Base-by-base conservation (phyloP, 768 basidiomycete genomes). In the Auriscalpium vulgare region DNA sequence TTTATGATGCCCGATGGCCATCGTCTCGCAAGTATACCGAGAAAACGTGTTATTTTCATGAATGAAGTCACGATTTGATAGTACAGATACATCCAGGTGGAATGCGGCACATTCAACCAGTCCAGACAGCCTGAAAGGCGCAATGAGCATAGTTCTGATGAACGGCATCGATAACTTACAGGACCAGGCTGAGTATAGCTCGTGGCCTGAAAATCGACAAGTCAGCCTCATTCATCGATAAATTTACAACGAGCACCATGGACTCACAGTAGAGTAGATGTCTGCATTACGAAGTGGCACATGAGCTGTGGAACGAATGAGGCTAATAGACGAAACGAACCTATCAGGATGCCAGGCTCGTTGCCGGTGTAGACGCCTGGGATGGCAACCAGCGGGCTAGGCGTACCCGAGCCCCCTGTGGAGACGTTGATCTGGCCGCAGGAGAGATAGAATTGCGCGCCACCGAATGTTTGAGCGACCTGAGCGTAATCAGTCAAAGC, bases 351-450 rank as follows among this genome's bases (percentile, higher is more conserved):
- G 45, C 67, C 66, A 56, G 67, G 67, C 57, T 68, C 48, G 43
- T 58, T 29, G 21, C 68, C 69, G 13, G 67, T 68, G 61, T 72
- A 72, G 17, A 68, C 70, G 38, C 69, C 71, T 11, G 71, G 70
- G 48, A 69, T 67, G 16, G 66, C 58, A 48, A 70, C 68, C 49
- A 69, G 58, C 10, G 71, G 71, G 1, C 68, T 66, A 4, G 71
- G 71, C 19, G 54, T 67, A 35, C 68, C 70, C 46, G 53, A 64
- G 3, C 70, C 71, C 29, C 70, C 70, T 47, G 64, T 64, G 13
- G 62, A 65, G 40, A 72, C 70, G 48, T 70, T 67, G 58, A 72
- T 54, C 56, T 72, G 71, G 4, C 64, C 71, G 51, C 71, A 71
- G 36, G 66, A 63, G 52, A 70, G 65, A 29, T 29, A 29, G 29